Percentiles rank a stretch among this genome's conserved stretches.
Evolutionary conservation across 805 yeast species (phyloP).

Genomic region (Metschnikowia rubicola): DNA sequence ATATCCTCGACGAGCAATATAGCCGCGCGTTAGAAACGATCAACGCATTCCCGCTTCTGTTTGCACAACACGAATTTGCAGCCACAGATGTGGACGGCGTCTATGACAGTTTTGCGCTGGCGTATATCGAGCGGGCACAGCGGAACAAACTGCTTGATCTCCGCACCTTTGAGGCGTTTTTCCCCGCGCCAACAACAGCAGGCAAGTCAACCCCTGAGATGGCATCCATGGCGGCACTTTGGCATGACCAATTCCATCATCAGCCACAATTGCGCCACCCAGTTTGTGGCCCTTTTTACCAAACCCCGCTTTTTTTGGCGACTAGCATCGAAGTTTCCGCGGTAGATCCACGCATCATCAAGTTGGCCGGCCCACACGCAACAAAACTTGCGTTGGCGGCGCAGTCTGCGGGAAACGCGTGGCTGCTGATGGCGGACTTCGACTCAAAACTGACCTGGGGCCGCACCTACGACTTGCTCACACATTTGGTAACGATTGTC

Average conservation of each 20-base stretch:
- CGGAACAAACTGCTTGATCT: conserved; percentile 9
- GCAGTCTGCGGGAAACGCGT: conserved; percentile 27
- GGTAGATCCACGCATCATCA: conserved; percentile 30
- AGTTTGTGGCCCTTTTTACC: conserved; percentile 33
- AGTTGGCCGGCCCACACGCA: conserved; percentile 27
- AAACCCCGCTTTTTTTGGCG: conserved; percentile 33
- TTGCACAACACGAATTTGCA: conserved; percentile 1
- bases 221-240: conserved; percentile 31
- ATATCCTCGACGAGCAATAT: conserved; percentile 54
- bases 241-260: conserved; percentile 31
- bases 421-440: conserved; percentile 32
- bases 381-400: conserved; percentile 27
- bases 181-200: conserved; percentile 14
- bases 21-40: conserved; percentile 61
- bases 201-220: conserved; percentile 7
- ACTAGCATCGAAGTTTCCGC: conserved; percentile 34
- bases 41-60: conserved; percentile 67
- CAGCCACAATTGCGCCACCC: conserved; percentile 35
- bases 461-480: conserved; percentile 58
- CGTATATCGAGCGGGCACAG: conserved; percentile 7
- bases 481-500: conserved; percentile 58
- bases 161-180: conserved; percentile 14
- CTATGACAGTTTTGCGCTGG: conserved; percentile 10
- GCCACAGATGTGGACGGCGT: conserved; percentile 11
- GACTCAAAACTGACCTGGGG: conserved; percentile 40